A percentile compares a stretch with the other conserved stretches of the same genome.
Conservation (phyloP, 2,329 filamentous ascomycete species). For the Calonectria leucothoes region DNA sequence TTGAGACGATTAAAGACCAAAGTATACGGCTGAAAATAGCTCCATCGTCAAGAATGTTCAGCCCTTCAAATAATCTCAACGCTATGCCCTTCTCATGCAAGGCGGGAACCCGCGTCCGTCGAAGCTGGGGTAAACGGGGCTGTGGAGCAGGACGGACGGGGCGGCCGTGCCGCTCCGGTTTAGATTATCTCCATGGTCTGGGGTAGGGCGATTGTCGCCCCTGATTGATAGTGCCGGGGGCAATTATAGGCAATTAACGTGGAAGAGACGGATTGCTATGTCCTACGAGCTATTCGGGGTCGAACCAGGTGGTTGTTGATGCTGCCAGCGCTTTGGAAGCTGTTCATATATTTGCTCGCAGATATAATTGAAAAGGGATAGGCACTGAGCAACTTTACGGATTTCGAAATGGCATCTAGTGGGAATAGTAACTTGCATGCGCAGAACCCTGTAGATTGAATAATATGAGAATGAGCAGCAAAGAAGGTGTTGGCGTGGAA, state of each 20-base stretch:
- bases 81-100: not conserved
- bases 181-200: not conserved
- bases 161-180: not conserved
- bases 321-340: not conserved
- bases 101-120: not conserved
- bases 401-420: too few relatives aligned
- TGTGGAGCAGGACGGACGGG: not conserved
- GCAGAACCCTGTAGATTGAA: too few relatives aligned
- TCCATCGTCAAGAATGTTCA: not conserved
- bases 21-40: not conserved
- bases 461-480: not conserved
- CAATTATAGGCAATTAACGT: not conserved
- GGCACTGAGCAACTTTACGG: too few relatives aligned
- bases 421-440: too few relatives aligned
- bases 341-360: not conserved
- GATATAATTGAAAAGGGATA: too few relatives aligned
- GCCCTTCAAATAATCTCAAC: slow-evolving; percentile 9
- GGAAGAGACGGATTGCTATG: not conserved
- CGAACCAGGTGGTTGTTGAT: not conserved
- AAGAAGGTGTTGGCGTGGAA: slow-evolving; percentile 62
- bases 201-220: slow-evolving; percentile 15
- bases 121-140: not conserved
- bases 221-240: not conserved
- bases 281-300: not conserved
- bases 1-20: not conserved